Base-by-base conservation (phyloP, 192 early-diverging fungal genomes). In the Entomortierella parvispora region DNA sequence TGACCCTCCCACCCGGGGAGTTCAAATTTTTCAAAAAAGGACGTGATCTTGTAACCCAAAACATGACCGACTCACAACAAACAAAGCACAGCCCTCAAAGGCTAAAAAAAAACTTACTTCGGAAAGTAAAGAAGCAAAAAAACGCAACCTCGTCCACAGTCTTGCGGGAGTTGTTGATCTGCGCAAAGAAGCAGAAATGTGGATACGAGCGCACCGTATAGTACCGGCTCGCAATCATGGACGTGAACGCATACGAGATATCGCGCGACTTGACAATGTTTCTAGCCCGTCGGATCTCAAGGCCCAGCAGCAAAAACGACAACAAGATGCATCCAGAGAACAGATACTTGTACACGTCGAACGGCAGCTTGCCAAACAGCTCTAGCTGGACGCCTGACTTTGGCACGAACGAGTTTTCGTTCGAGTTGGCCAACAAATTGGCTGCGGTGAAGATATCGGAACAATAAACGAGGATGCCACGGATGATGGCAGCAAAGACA, bases 101-200 rank as follows among this genome's bases (percentile, higher is more conserved):
- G n/a, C n/a, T n/a, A n/a, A 58, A 46, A 23, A 18, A 63, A 23
- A 22, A 62, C 65, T 58, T 83, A 90, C 93, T 90, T 80, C 91
- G 89, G 61, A 95, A 89, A n/a, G 85, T 83, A 76, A 95, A 95
- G 66, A 92, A 96, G n/a, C 93, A 90, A 81, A 87, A 95, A 68
- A 94, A 95, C 8, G 93, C 92, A 3, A 95, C 25, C 2, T 84
- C 69, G 51, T 96, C 94, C 22, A 82, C 83, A 9, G 59, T 56
- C 77, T 85, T 91, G n/a, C 75, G 86, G 3, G 88, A 86, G 47
- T 85, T 81, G 47, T 94, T 81, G 56, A 96, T 90, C 44, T 90
- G 83, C 5, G 71, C 49, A 70, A 96, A 96, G 45, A 96, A 85
- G 80, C 94, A 96, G 62, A 86, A 96, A 82, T 95, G 89, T 14